These are phyloP conservation scores for Neurospora cerealis DNA, from an alignment of 495 filamentous ascomycete species.

Conservation along the genomic window DNA sequence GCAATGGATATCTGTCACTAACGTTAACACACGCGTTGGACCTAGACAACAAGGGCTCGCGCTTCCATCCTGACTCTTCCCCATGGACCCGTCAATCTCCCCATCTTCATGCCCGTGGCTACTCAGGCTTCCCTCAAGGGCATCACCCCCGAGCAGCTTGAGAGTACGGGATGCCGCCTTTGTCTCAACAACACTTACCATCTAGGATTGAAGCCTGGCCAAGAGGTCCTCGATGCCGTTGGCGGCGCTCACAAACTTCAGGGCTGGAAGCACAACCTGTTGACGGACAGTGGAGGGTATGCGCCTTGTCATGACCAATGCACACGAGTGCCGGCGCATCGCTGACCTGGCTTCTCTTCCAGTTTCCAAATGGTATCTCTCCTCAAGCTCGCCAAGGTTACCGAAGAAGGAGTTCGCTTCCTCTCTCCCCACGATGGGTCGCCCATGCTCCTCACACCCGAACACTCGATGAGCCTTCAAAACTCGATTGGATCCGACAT, in stretches of 20 bases:
- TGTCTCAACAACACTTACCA: conserved; percentile 98
- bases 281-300: conserved; percentile 96
- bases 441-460: conserved; percentile 95
- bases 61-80: conserved; percentile 84
- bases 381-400: conserved; percentile 85
- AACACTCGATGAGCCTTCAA: conserved; percentile 93
- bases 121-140: conserved; percentile 97
- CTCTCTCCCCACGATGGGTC: conserved; percentile 87
- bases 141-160: conserved; percentile 83
- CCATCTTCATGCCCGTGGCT: conserved; percentile 96
- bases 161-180: conserved; percentile 76
- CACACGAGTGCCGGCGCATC: background rate
- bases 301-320: conserved; percentile 19
- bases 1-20: background rate
- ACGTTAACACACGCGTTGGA: background rate
- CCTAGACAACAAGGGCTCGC: conserved; percentile 88
- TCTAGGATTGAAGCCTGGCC: conserved; percentile 86
- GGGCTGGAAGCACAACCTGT: conserved; percentile 88
- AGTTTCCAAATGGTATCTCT: conserved; percentile 99
- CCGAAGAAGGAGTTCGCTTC: conserved; percentile 92
- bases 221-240: conserved; percentile 72
- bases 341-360: conserved; percentile 6
- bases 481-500: conserved; percentile 98
- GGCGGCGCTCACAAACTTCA: conserved; percentile 91
- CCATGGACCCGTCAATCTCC: conserved; percentile 81